Conservation (phyloP, 495 filamentous ascomycete genomes). For the Talaromyces proteolyticus region DNA sequence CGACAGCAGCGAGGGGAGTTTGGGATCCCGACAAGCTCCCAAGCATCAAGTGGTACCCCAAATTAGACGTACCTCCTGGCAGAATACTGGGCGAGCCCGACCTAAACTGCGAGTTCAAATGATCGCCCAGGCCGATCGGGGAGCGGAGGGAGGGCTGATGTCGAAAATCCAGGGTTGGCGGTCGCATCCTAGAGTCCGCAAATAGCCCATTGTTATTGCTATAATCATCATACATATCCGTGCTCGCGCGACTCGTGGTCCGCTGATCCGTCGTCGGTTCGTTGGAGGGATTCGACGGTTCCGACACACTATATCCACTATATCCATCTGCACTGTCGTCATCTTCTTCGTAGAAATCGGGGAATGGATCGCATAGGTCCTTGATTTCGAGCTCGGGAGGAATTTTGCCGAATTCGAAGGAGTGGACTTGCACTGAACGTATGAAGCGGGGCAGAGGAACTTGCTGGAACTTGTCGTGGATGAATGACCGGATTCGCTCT, state of each 20-base stretch:
- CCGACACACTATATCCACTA: neutral
- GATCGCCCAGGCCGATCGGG: slow-evolving; percentile 37
- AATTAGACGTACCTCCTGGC: slow-evolving; percentile 78
- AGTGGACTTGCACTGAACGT: slow-evolving; percentile 88
- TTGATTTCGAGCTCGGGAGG: slow-evolving; percentile 85
- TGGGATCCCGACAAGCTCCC: slow-evolving; percentile 73
- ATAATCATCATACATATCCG: neutral
- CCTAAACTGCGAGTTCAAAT: slow-evolving; percentile 60
- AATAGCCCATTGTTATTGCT: neutral
- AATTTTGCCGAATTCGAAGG: slow-evolving; percentile 85
- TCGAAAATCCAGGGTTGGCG: neutral
- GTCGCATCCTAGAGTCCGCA: slow-evolving; percentile 1
- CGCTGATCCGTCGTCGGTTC: neutral
- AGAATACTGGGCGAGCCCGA: slow-evolving; percentile 65
- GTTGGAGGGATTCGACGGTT: neutral
- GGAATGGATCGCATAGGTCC: slow-evolving; percentile 90
- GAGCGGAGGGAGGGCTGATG: slow-evolving; percentile 32
- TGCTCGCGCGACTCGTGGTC: neutral
- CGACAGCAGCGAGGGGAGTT: slow-evolving; percentile 81
- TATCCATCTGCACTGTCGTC: slow-evolving; percentile 46
- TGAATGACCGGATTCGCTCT: slow-evolving; percentile 81
- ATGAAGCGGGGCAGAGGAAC: slow-evolving; percentile 91
- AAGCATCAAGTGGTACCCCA: slow-evolving; percentile 81
- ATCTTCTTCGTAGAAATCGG: slow-evolving; percentile 94
- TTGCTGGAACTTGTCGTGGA: slow-evolving; percentile 91